phyloP scores from a whole-genome alignment of 805 yeast species.

The Kregervanrija delftensis region DNA sequence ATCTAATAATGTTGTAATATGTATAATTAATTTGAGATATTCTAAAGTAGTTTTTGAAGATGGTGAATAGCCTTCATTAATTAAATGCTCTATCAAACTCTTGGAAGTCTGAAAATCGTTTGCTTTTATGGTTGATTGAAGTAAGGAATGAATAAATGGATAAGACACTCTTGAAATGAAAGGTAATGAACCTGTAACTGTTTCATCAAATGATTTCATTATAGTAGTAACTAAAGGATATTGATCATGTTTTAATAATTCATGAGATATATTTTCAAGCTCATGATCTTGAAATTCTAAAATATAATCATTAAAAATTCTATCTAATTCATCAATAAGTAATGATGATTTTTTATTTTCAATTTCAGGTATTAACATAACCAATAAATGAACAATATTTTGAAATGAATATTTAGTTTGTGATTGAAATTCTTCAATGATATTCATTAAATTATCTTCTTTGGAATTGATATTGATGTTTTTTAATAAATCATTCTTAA shows the following conservation, averaged over 20 bases:
- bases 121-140: constrained; percentile 9
- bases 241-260: not conserved
- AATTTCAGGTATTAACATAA: constrained; percentile 3
- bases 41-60: constrained; percentile 5
- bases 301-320: constrained; percentile 5
- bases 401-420: constrained; percentile 6
- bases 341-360: not conserved
- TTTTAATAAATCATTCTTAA: too few relatives aligned
- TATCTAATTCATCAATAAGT: constrained; percentile 1
- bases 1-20: constrained; percentile 11
- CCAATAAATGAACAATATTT: constrained; percentile 4
- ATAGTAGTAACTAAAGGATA: constrained; percentile 1
- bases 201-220: constrained; percentile 3
- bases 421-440: too few relatives aligned
- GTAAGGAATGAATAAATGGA: constrained; percentile 6
- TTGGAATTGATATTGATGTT: too few relatives aligned
- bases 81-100: constrained; percentile 10
- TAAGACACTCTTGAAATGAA: constrained; percentile 4
- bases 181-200: not conserved
- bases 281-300: constrained; percentile 10
- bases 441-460: too few relatives aligned
- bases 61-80: constrained; percentile 11
- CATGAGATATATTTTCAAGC: constrained; percentile 2
- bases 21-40: constrained; percentile 13
- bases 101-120: constrained; percentile 16